Conservation (phyloP, 2,329 filamentous ascomycete species). For the Alternaria hordeiaustralica region DNA sequence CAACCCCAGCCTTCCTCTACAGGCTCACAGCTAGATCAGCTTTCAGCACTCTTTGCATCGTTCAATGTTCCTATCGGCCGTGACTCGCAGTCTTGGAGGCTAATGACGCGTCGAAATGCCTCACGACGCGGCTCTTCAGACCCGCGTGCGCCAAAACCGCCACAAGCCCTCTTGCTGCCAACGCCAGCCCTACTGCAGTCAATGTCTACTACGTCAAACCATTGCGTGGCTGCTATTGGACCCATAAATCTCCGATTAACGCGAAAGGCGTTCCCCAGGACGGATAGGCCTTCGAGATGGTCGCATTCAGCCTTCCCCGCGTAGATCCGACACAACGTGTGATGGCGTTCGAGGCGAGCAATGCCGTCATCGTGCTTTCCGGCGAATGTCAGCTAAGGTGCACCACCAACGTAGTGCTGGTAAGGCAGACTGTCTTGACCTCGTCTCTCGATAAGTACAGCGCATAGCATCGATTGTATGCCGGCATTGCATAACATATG, state of each 20-base stretch:
- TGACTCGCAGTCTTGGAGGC: background rate
- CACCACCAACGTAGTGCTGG: background rate
- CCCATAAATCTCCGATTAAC: background rate
- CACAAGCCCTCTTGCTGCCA: background rate
- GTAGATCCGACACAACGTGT: constrained; percentile 24
- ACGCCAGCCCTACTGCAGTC: background rate
- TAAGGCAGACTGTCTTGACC: background rate
- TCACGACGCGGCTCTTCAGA: background rate
- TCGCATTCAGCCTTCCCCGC: constrained; percentile 12
- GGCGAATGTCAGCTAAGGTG: background rate
- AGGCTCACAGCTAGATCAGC: background rate
- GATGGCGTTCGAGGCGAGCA: background rate
- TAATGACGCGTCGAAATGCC: background rate
- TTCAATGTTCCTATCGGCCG: background rate
- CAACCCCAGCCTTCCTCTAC: background rate
- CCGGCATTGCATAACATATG: constrained; percentile 1
- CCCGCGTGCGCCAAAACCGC: background rate
- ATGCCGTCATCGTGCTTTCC: constrained; percentile 29
- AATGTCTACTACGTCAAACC: background rate
- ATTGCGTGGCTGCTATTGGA: background rate
- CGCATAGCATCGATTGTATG: background rate
- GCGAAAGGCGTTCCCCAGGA: background rate
- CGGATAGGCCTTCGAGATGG: constrained; percentile 6
- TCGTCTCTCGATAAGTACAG: background rate
- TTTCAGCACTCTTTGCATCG: background rate